Evolutionary conservation across 2,329 filamentous ascomycete genomes (phyloP).

Genomic region (Penicillium sp.): DNA sequence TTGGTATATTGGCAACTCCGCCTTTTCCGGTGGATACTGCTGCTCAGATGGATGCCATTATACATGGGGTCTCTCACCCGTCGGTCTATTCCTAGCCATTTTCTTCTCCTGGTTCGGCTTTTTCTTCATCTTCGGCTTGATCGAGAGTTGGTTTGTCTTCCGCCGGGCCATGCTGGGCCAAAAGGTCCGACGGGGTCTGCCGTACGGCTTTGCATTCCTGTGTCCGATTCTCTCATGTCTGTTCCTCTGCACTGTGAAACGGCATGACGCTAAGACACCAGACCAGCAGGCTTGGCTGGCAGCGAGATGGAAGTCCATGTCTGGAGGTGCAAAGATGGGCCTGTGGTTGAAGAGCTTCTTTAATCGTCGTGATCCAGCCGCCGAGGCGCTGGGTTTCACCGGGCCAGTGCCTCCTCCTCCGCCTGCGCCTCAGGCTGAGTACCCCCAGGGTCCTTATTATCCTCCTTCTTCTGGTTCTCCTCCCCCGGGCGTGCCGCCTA

Average conservation of each 20-base stretch:
- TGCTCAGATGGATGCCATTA: constrained; percentile 17
- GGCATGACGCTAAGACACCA: constrained; percentile 10
- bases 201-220: constrained; percentile 13
- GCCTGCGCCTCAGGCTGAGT: neutral
- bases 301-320: constrained; percentile 16
- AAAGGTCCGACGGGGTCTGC: constrained; percentile 15
- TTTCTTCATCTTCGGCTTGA: constrained; percentile 12
- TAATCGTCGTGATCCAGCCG: constrained; percentile 10
- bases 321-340: constrained; percentile 9
- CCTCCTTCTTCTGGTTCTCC: neutral
- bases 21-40: constrained; percentile 16
- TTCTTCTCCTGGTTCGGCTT: constrained; percentile 19
- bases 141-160: constrained; percentile 20
- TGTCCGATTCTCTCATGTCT: constrained; percentile 16
- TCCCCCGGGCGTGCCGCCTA: constrained; percentile 7
- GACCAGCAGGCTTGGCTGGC: constrained; percentile 15
- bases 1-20: constrained; percentile 7
- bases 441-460: constrained; percentile 7
- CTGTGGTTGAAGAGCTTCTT: constrained; percentile 18
- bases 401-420: neutral
- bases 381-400: constrained; percentile 5
- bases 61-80: constrained; percentile 13
- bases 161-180: constrained; percentile 14
- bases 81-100: constrained; percentile 9
- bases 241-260: constrained; percentile 11